Evolutionary conservation across 1,139 yeast species (phyloP).

Genomic region (Magnusiomyces paraingens): DNA sequence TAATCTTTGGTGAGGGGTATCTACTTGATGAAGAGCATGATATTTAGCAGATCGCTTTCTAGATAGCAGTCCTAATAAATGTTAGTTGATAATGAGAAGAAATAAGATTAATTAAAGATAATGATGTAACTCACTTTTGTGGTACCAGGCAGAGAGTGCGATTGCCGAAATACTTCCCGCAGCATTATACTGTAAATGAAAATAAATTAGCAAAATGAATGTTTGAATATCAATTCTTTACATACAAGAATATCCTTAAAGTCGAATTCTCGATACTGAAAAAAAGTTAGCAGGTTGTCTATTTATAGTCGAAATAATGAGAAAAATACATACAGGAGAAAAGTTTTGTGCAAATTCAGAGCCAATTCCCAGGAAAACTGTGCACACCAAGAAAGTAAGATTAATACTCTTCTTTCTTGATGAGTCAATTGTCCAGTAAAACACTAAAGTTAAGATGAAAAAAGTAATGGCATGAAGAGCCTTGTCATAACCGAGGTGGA

Average conservation of each 20-base stretch:
- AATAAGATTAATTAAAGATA: constrained; percentile 2
- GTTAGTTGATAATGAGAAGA: not conserved
- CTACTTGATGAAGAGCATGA: constrained; percentile 15
- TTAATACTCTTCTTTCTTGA: constrained; percentile 37
- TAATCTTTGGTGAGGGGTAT: constrained; percentile 4
- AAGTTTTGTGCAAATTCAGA: constrained; percentile 48
- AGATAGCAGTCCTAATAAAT: constrained; percentile 14
- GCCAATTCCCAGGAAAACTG: constrained; percentile 42
- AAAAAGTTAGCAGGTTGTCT: constrained; percentile 4
- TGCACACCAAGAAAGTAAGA: constrained; percentile 42
- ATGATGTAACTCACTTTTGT: constrained; percentile 27
- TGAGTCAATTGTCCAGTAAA: constrained; percentile 50
- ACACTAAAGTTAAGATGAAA: constrained; percentile 44
- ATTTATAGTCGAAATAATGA: not conserved
- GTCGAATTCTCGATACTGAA: constrained; percentile 33
- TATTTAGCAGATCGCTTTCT: constrained; percentile 16
- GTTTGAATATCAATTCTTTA: not conserved
- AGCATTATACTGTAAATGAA: constrained; percentile 27
- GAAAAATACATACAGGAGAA: constrained; percentile 23
- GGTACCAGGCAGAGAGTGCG: constrained; percentile 32
- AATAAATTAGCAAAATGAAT: constrained; percentile 4
- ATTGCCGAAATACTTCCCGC: constrained; percentile 33
- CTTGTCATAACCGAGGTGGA: constrained; percentile 47
- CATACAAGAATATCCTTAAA: constrained; percentile 32
- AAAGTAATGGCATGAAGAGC: constrained; percentile 46